Evolutionary conservation across 768 basidiomycete species (phyloP).

Genomic region (Cystobasidium tubakii): DNA sequence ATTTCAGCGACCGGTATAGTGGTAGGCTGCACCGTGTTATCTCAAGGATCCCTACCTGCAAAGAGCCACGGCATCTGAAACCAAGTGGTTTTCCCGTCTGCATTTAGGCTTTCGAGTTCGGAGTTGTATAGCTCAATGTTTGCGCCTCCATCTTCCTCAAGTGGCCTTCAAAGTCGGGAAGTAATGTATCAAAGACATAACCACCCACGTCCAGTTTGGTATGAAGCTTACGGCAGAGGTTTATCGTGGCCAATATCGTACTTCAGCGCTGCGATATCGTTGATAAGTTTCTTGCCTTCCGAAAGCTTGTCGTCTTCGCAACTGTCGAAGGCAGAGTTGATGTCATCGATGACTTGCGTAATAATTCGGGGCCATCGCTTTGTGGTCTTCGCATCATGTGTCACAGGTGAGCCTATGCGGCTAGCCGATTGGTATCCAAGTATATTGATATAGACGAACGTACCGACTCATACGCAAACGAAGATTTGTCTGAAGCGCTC

Average conservation of each 20-base stretch:
- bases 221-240: slow-evolving; percentile 7
- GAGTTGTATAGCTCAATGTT: slow-evolving; percentile 68
- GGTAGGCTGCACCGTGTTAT: background rate
- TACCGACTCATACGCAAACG: slow-evolving; percentile 23
- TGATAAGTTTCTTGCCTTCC: slow-evolving; percentile 33
- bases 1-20: too few relatives aligned
- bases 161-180: too few relatives aligned
- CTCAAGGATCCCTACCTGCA: slow-evolving; percentile 53
- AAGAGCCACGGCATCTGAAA: slow-evolving; percentile 92
- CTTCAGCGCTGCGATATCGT: slow-evolving; percentile 22
- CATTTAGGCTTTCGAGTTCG: slow-evolving; percentile 58
- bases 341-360: slow-evolving; percentile 20
- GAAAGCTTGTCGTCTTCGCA: slow-evolving; percentile 16
- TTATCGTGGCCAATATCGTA: slow-evolving; percentile 32
- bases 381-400: slow-evolving; percentile 9
- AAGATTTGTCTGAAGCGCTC: slow-evolving; percentile 29
- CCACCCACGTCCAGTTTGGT: background rate
- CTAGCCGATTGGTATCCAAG: background rate
- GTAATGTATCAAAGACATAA: background rate
- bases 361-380: slow-evolving; percentile 30
- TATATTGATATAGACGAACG: background rate
- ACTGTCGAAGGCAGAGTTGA: slow-evolving; percentile 24
- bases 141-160: slow-evolving; percentile 71
- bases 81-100: slow-evolving; percentile 64
- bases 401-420: background rate